Evolutionary conservation across 306 rosid genomes (phyloP).

Genomic region (Styphnolobium japonicum): DNA sequence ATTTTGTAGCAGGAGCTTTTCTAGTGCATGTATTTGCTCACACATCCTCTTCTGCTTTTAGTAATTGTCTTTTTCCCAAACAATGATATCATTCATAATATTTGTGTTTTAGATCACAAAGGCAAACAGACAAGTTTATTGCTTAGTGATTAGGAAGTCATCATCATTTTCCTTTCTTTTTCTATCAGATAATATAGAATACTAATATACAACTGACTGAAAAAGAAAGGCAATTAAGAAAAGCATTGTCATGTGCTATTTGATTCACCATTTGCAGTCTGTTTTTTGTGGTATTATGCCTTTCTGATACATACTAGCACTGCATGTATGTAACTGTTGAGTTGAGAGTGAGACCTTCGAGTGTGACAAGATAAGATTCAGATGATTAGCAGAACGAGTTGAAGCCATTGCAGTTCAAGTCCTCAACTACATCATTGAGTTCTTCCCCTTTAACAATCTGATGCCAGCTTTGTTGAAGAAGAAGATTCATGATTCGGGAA

Average conservation of each 20-base stretch:
- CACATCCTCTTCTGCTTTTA: not conserved
- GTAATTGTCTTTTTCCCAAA: not conserved
- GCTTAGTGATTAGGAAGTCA: slow-evolving; percentile 18
- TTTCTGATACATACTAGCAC: not conserved
- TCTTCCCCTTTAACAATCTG: slow-evolving; percentile 50
- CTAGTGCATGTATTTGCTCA: not conserved
- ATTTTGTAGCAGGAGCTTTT: not conserved
- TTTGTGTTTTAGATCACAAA: not conserved
- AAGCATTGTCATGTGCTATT: slow-evolving; percentile 1
- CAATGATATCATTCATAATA: not conserved
- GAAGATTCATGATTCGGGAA: slow-evolving; percentile 46
- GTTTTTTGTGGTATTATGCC: not conserved
- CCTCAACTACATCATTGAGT: slow-evolving; percentile 40
- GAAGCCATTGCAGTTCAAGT: slow-evolving; percentile 59
- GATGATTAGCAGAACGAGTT: slow-evolving; percentile 36
- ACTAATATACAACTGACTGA: not conserved
- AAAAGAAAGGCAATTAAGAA: not conserved
- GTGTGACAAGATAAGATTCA: slow-evolving; percentile 5
- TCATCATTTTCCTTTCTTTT: not conserved
- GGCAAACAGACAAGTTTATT: slow-evolving; percentile 5
- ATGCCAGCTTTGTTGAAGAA: slow-evolving; percentile 54
- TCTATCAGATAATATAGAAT: not conserved
- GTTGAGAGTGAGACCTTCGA: not conserved
- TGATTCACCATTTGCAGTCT: slow-evolving; percentile 12
- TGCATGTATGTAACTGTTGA: not conserved